Evolutionary conservation across 306 rosid species (phyloP).

Genomic region (Hippophae rhamnoides): DNA sequence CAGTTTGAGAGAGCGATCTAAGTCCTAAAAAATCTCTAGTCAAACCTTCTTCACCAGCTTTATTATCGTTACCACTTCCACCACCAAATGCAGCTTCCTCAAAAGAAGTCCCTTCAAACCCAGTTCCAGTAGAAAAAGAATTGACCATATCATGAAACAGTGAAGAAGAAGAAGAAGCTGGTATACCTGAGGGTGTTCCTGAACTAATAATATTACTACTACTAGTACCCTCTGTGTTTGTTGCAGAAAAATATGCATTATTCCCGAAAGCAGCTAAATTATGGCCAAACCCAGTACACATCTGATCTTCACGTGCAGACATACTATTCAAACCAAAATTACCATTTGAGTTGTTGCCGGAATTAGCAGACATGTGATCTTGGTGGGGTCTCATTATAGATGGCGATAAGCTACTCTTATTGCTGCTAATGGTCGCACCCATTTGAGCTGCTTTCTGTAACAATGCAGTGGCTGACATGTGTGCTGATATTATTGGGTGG

Average conservation of each 20-base stretch:
- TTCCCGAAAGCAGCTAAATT: slow-evolving; percentile 20
- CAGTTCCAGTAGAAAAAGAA: slow-evolving; percentile 39
- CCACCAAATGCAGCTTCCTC: slow-evolving; percentile 53
- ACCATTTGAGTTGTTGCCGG: not conserved
- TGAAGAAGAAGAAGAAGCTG: not conserved
- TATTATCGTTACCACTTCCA: not conserved
- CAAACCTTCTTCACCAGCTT: slow-evolving; percentile 35
- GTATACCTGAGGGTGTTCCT: not conserved
- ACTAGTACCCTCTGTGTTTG: no score
- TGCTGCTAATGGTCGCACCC: slow-evolving; percentile 69
- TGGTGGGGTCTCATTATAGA: slow-evolving; percentile 41
- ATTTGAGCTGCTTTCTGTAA: slow-evolving; percentile 94
- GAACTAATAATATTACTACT: no score
- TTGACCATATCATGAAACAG: slow-evolving; percentile 49
- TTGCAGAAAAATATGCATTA: not conserved
- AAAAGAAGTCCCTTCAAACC: slow-evolving; percentile 34
- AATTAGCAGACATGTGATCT: slow-evolving; percentile 40
- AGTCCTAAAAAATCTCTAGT: slow-evolving; percentile 92
- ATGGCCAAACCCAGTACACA: slow-evolving; percentile 11
- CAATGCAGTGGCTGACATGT: slow-evolving; percentile 96
- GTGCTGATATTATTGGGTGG: slow-evolving; percentile 50
- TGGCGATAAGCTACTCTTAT: slow-evolving; percentile 2
- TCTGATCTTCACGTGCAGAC: slow-evolving; percentile 40
- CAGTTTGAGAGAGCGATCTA: slow-evolving; percentile 61
- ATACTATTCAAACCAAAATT: slow-evolving; percentile 23